Conservation (phyloP, 2,329 filamentous ascomycete species). For the Coniochaeta pulveracea region DNA sequence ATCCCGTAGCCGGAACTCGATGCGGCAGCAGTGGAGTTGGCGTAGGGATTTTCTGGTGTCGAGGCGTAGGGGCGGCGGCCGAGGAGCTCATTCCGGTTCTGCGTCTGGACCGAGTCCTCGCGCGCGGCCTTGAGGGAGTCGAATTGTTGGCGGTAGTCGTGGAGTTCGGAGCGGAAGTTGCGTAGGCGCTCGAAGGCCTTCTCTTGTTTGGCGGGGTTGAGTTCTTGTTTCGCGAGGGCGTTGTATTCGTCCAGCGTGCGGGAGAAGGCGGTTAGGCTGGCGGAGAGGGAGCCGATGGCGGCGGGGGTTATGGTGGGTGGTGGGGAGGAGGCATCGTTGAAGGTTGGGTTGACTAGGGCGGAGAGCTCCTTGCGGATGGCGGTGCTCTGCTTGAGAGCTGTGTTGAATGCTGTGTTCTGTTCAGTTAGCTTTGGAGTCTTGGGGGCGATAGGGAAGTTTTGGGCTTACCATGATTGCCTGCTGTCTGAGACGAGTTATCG, state of each 20-base stretch:
- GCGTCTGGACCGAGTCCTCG: constrained; percentile 58
- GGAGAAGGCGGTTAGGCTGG: constrained; percentile 59
- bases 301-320: constrained; percentile 41
- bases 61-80: constrained; percentile 71
- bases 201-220: constrained; percentile 82
- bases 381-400: constrained; percentile 74
- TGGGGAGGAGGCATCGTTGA: constrained; percentile 12
- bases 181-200: constrained; percentile 80
- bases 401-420: constrained; percentile 78
- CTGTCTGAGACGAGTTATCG: neutral
- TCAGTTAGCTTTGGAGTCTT: constrained; percentile 1
- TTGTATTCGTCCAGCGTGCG: constrained; percentile 91
- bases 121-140: constrained; percentile 65
- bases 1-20: constrained; percentile 12
- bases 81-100: constrained; percentile 69
- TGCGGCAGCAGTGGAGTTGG: constrained; percentile 33
- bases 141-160: constrained; percentile 68
- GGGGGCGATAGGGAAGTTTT: neutral
- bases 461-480: neutral
- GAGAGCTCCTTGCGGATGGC: constrained; percentile 69
- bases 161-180: constrained; percentile 73
- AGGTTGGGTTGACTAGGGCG: constrained; percentile 37
- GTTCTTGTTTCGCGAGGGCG: constrained; percentile 72
- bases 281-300: constrained; percentile 54
- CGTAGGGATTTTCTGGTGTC: constrained; percentile 87